phyloP scores from a whole-genome alignment of 2,329 filamentous ascomycete genomes.

The Xylariaceae sp. region DNA sequence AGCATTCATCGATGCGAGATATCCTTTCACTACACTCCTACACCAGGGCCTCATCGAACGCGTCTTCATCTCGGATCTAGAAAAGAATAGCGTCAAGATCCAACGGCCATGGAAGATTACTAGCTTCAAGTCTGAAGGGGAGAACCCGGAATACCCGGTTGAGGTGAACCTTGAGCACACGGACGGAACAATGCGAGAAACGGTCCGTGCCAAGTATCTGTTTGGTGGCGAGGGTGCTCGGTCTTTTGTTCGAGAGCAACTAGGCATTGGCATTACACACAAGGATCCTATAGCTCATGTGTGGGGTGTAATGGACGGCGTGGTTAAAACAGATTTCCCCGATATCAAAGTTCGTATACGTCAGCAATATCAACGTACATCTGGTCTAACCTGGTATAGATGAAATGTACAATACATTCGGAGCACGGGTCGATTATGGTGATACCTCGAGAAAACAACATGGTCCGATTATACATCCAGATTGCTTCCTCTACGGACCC shows the following conservation, averaged over 20 bases:
- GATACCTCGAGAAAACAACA: constrained; percentile 70
- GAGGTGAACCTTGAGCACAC: constrained; percentile 79
- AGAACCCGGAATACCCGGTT: constrained; percentile 74
- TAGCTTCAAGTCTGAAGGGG: constrained; percentile 63
- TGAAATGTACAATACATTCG: constrained; percentile 80
- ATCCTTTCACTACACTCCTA: constrained; percentile 73
- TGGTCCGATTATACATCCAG: constrained; percentile 74
- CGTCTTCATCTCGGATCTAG: constrained; percentile 71
- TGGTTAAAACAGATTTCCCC: constrained; percentile 75
- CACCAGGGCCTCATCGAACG: constrained; percentile 77
- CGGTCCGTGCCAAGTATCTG: constrained; percentile 70
- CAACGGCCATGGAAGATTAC: constrained; percentile 71
- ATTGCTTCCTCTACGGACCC: constrained; percentile 66
- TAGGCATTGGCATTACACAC: constrained; percentile 74
- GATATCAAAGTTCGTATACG: constrained; percentile 69
- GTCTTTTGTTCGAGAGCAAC: constrained; percentile 68
- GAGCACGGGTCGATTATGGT: constrained; percentile 79
- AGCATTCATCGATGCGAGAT: constrained; percentile 77
- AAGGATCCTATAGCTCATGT: constrained; percentile 74
- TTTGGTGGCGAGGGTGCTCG: constrained; percentile 75
- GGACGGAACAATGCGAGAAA: constrained; percentile 74
- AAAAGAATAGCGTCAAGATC: constrained; percentile 65
- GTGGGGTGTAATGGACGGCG: constrained; percentile 79
- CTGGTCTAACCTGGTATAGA: constrained; percentile 58
- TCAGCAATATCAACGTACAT: neutral